These are phyloP conservation scores for Rosa hybrid DNA, from an alignment of 331 rosid genomes.

Conservation along the genomic window DNA sequence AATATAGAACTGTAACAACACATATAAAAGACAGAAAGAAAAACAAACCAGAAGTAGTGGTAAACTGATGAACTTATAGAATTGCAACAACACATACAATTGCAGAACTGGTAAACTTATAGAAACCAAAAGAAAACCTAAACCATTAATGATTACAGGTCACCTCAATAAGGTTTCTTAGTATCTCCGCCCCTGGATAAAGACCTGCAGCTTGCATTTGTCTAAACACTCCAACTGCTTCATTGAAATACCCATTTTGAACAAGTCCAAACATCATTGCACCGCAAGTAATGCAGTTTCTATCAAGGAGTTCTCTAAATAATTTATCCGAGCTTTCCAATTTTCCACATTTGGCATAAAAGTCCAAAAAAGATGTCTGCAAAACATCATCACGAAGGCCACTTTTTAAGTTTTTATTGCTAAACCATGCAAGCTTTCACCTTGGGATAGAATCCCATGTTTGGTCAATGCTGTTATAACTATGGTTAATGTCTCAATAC, in stretches of 20 bases:
- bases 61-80: too few species aligned
- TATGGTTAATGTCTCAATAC: slow-evolving; percentile 41
- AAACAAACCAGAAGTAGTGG: too few species aligned
- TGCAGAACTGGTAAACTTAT: too few species aligned
- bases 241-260: slow-evolving; percentile 49
- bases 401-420: slow-evolving; percentile 42
- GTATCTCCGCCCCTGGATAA: slow-evolving; percentile 36
- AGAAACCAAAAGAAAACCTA: too few species aligned
- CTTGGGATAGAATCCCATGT: slow-evolving; percentile 40
- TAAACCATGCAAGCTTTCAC: slow-evolving; percentile 45
- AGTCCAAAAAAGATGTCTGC: slow-evolving; percentile 50
- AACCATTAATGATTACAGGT: too few species aligned
- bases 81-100: too few species aligned
- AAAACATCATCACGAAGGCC: slow-evolving; percentile 48
- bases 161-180: slow-evolving; percentile 47
- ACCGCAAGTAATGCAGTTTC: slow-evolving; percentile 45
- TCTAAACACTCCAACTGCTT: slow-evolving; percentile 40
- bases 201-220: slow-evolving; percentile 44
- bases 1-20: too few species aligned
- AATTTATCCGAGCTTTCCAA: slow-evolving; percentile 37
- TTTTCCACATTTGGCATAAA: slow-evolving; percentile 52
- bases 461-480: slow-evolving; percentile 42
- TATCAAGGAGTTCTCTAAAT: slow-evolving; percentile 34
- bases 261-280: slow-evolving; percentile 60
- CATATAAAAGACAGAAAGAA: too few species aligned